Percentiles rank a stretch among this genome's conserved stretches.
phyloP scores from a whole-genome alignment of 1,284 basidiomycete species.

The Anthracocystis setariae region DNA sequence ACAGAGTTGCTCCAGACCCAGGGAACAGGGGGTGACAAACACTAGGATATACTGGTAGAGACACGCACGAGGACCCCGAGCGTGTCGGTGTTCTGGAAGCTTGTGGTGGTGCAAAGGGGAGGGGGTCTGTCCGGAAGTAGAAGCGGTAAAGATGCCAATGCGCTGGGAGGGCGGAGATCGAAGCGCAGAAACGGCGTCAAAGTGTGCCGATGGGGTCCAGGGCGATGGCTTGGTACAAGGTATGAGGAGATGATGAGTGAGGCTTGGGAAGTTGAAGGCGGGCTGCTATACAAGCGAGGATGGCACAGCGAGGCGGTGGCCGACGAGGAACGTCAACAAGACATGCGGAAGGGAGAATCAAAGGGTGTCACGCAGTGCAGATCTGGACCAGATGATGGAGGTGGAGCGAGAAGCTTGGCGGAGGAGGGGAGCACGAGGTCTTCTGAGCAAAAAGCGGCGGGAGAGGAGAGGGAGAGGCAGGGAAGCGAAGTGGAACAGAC shows the following conservation, averaged over 20 bases:
- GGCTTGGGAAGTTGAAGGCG: background rate
- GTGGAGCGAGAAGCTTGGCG: background rate
- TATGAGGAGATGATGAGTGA: conserved; percentile 1
- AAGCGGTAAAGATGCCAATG: conserved; percentile 2
- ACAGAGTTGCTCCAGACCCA: conserved; percentile 2
- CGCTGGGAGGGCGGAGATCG: conserved; percentile 23
- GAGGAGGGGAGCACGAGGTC: background rate
- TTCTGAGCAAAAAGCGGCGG: background rate
- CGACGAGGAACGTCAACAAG: conserved; percentile 1
- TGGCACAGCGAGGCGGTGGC: background rate
- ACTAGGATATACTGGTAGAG: background rate
- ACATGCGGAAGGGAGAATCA: background rate
- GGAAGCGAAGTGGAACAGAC: no score
- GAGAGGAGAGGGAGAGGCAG: background rate
- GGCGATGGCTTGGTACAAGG: background rate
- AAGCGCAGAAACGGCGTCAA: conserved; percentile 25
- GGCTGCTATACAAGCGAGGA: conserved; percentile 1
- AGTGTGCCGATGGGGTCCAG: conserved; percentile 4
- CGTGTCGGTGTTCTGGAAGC: conserved; percentile 3
- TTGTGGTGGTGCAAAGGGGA: no score
- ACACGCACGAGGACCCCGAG: background rate
- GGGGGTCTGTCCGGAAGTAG: background rate
- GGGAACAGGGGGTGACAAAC: conserved; percentile 6
- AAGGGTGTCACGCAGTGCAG: background rate
- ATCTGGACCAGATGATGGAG: background rate